Base-by-base conservation (phyloP, 2,329 filamentous ascomycete genomes). In the Parafenestella ontariensis region DNA sequence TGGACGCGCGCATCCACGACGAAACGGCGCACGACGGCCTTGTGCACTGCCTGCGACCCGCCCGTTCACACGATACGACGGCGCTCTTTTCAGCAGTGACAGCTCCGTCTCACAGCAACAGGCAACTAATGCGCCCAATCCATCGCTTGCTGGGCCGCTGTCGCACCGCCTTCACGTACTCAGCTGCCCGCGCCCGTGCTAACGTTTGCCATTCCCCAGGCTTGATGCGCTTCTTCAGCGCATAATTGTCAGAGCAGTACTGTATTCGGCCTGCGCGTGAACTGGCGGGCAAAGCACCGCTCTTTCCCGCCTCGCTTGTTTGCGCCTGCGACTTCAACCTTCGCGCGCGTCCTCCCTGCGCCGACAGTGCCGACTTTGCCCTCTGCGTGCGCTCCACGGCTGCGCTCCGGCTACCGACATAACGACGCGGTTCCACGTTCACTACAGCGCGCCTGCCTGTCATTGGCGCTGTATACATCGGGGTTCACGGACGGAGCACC, bases 61-160 rank as follows among this genome's bases (percentile, higher is more conserved):
- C 52, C 52, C 46, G 39, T 61, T 60, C 54, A 59, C 65, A 65
- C 63, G 59, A 69, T 69, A 56, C 65, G 57, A 68, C 60, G 51
- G 44, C 51, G 54, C 59, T 64, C 54, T 58, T 67, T 70, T 58
- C 59, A 71, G 70, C 59, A 64, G 62, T 75, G 71, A 74, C 73
- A 73, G 71, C 67, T 65, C 56, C 64, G 73, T 75, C 65, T 58
- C 68, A 74, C 73, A 66, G 61, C 66, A 46, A 68, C 58, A 58
- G 57, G 58, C 68, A 68, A 62, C 68, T 62, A 61, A 62, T 59
- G 61, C 69, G 63, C 56, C 64, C 62, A 60, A 61, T 70, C 64
- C 56, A 49, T 55, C 46, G 57, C 66, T 51, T 58, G 56, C 59
- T 61, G 51, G 59, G 52, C 44, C 49, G 46, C 49, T 45, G 72